phyloP scores from a whole-genome alignment of 2,329 filamentous ascomycete species.

The Fusarium globosum region DNA sequence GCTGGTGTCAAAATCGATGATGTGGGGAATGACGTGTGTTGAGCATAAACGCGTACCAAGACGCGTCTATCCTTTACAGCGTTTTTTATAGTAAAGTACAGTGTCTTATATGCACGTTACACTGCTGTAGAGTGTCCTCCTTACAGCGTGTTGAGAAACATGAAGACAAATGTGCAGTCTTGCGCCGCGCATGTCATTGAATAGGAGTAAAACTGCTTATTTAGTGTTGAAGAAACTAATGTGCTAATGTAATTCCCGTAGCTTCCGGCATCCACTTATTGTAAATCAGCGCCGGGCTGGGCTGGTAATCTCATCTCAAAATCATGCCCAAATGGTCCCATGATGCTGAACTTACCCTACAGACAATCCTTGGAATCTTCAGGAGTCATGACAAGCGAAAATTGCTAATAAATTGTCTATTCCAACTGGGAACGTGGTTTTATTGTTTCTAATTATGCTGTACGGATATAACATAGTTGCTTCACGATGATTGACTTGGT shows the following conservation, averaged over 20 bases:
- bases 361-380: neutral
- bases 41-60: conserved; percentile 29
- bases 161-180: neutral
- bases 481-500: too few relatives aligned
- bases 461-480: too few relatives aligned
- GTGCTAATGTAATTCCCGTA: conserved; percentile 16
- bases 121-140: neutral
- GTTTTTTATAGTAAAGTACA: neutral
- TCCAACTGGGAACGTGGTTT: fast-evolving
- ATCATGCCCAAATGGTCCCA: conserved; percentile 17
- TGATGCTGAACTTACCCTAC: conserved; percentile 25
- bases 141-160: neutral
- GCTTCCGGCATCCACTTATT: conserved; percentile 37
- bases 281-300: conserved; percentile 20
- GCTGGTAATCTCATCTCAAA: conserved; percentile 27
- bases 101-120: neutral
- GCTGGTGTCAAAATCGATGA: conserved; percentile 20
- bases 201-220: neutral
- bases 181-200: conserved; percentile 12
- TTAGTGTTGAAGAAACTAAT: neutral
- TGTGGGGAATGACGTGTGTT: conserved; percentile 38
- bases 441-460: too few relatives aligned
- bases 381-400: neutral
- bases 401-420: neutral
- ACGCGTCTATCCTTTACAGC: conserved; percentile 17